phyloP scores from a whole-genome alignment of 2,329 filamentous ascomycete genomes.

The Onygena corvina region DNA sequence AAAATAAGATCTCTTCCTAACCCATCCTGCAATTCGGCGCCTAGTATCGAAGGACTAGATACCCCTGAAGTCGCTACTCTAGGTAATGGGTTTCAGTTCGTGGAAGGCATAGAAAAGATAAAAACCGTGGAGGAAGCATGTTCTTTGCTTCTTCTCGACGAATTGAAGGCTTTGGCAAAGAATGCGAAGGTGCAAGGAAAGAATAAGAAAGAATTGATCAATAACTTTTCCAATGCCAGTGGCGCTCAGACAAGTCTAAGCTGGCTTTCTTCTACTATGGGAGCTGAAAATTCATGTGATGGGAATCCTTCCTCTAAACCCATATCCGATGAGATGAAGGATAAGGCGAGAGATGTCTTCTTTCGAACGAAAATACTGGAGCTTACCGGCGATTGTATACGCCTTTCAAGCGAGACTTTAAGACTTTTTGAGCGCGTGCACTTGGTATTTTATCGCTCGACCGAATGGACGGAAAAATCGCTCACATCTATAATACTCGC shows the following conservation, averaged over 20 bases:
- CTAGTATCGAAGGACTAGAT: constrained; percentile 39
- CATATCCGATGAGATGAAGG: constrained; percentile 21
- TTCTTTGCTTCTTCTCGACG: constrained; percentile 68
- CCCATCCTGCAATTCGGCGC: constrained; percentile 22
- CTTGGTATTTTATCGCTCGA: constrained; percentile 89
- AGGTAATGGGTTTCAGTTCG: constrained; percentile 57
- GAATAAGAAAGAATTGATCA: constrained; percentile 70
- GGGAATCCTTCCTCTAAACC: constrained; percentile 35
- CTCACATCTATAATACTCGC: constrained; percentile 88
- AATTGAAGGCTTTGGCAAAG: constrained; percentile 72
- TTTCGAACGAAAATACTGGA: constrained; percentile 66
- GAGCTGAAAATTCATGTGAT: constrained; percentile 53
- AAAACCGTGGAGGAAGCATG: constrained; percentile 72
- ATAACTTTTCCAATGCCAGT: constrained; percentile 61
- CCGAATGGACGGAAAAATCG: constrained; percentile 95
- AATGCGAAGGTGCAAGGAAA: constrained; percentile 78
- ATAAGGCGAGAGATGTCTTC: constrained; percentile 55
- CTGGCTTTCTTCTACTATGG: constrained; percentile 41
- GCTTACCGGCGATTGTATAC: constrained; percentile 69
- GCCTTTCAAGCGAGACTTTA: constrained; percentile 59
- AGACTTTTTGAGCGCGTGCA: constrained; percentile 89
- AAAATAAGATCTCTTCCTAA: constrained; percentile 43
- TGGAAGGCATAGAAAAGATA: constrained; percentile 66
- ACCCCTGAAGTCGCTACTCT: constrained; percentile 40
- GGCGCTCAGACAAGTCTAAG: constrained; percentile 63